Evolutionary conservation across 1,284 basidiomycete species (phyloP).

Genomic region (Irpex sp.): DNA sequence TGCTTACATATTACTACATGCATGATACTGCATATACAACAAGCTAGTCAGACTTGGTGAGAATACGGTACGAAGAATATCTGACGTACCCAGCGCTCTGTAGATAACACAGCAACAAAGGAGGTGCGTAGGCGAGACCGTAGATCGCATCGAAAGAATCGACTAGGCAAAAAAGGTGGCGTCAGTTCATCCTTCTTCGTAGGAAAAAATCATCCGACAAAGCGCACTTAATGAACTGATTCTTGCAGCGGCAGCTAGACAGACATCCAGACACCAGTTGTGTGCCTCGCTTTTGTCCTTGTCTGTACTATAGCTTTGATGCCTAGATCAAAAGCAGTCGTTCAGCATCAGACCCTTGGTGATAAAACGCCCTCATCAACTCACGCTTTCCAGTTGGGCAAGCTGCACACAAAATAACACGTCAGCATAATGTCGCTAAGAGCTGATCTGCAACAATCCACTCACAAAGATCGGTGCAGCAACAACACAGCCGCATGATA

Average conservation of each 20-base stretch:
- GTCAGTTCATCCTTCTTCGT: background rate
- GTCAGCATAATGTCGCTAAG: conserved; percentile 8
- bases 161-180: conserved; percentile 42
- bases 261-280: conserved; percentile 71
- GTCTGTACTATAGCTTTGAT: conserved; percentile 4
- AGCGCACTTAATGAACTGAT: conserved; percentile 70
- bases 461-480: conserved; percentile 80
- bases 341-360: no score
- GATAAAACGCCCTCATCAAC: conserved; percentile 2
- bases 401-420: conserved; percentile 35
- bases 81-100: conserved; percentile 68
- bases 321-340: conserved; percentile 1
- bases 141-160: conserved; percentile 59
- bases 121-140: conserved; percentile 58
- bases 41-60: conserved; percentile 7
- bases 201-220: no score
- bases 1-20: conserved; percentile 71
- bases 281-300: conserved; percentile 28
- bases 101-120: conserved; percentile 73
- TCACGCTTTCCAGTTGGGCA: conserved; percentile 67
- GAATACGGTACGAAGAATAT: background rate
- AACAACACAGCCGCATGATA: conserved; percentile 79
- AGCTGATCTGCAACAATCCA: background rate
- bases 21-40: conserved; percentile 58
- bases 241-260: conserved; percentile 73